Conservation (phyloP, 768 basidiomycete species). For the Lactarius hengduanensis region DNA sequence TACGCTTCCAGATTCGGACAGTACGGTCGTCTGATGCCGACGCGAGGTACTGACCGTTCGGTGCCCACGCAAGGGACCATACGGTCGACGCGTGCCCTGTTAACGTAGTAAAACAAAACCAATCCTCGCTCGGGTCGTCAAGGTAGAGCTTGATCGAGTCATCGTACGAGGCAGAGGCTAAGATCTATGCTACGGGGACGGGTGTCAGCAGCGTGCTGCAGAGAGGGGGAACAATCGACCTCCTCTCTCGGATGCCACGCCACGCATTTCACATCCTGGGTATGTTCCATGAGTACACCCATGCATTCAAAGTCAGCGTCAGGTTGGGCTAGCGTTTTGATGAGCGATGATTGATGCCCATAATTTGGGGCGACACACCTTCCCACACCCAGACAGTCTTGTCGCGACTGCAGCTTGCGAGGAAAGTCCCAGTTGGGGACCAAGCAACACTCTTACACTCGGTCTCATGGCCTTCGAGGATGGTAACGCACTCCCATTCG, state of each 20-base stretch:
- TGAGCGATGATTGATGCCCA: conserved; percentile 7
- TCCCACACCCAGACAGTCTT: conserved; percentile 99
- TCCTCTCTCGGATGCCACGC: conserved; percentile 96
- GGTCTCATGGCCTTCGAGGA: conserved; percentile 92
- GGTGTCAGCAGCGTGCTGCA: conserved; percentile 21
- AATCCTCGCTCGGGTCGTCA: conserved; percentile 93
- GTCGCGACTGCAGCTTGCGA: conserved; percentile 95
- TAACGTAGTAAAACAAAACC: conserved; percentile 84
- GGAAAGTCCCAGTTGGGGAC: conserved; percentile 46
- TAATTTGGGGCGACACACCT: conserved; percentile 47
- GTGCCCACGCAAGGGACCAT: conserved; percentile 83
- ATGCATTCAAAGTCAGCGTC: conserved; percentile 95
- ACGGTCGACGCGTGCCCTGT: conserved; percentile 85
- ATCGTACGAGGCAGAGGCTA: conserved; percentile 96
- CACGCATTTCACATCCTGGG: conserved; percentile 93
- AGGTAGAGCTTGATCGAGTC: conserved; percentile 92
- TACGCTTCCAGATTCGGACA: conserved; percentile 80
- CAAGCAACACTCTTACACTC: conserved; percentile 75
- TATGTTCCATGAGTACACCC: conserved; percentile 94
- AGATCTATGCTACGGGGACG: conserved; percentile 56
- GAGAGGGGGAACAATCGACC: conserved; percentile 37
- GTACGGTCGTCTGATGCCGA: conserved; percentile 84
- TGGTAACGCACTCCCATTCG: conserved; percentile 87
- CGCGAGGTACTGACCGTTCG: conserved; percentile 77
- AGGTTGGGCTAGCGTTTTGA: conserved; percentile 63